Percentiles rank a stretch among this genome's conserved stretches.
These are phyloP conservation scores for Aureobasidium sp. DNA, from an alignment of 2,329 filamentous ascomycete species.

Conservation along the genomic window DNA sequence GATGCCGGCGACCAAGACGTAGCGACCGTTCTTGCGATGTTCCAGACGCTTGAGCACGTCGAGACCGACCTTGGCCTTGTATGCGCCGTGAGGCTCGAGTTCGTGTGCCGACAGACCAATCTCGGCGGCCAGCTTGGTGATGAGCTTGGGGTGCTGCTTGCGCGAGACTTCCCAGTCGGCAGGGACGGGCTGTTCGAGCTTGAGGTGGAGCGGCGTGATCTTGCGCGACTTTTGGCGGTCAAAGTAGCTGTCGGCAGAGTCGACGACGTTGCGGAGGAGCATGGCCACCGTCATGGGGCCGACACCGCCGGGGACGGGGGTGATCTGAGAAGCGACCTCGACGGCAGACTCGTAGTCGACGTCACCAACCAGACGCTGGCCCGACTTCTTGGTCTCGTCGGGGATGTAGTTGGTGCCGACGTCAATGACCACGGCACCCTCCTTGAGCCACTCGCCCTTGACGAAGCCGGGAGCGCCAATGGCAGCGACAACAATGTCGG, in stretches of 20 bases:
- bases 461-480: constrained; percentile 83
- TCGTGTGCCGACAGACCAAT: constrained; percentile 82
- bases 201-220: constrained; percentile 75
- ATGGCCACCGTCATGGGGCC: constrained; percentile 99
- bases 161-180: constrained; percentile 91
- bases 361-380: constrained; percentile 84
- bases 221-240: constrained; percentile 72
- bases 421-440: constrained; percentile 90
- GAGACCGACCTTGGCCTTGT: constrained; percentile 93
- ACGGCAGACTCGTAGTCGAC: constrained; percentile 82
- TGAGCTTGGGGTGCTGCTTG: constrained; percentile 82
- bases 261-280: constrained; percentile 91
- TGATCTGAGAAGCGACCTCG: constrained; percentile 84
- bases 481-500: constrained; percentile 84
- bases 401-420: constrained; percentile 95
- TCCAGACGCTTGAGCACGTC: constrained; percentile 70
- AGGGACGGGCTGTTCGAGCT: constrained; percentile 72
- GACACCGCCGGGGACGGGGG: constrained; percentile 91
- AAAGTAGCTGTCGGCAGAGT: constrained; percentile 72
- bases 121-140: constrained; percentile 75
- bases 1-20: constrained; percentile 89
- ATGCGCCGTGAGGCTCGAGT: constrained; percentile 85
- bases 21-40: constrained; percentile 81
- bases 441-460: constrained; percentile 92
- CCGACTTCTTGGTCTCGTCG: constrained; percentile 83